Base-by-base conservation (phyloP, 2,329 filamentous ascomycete species). In the Scleromitrula shiraiana region DNA sequence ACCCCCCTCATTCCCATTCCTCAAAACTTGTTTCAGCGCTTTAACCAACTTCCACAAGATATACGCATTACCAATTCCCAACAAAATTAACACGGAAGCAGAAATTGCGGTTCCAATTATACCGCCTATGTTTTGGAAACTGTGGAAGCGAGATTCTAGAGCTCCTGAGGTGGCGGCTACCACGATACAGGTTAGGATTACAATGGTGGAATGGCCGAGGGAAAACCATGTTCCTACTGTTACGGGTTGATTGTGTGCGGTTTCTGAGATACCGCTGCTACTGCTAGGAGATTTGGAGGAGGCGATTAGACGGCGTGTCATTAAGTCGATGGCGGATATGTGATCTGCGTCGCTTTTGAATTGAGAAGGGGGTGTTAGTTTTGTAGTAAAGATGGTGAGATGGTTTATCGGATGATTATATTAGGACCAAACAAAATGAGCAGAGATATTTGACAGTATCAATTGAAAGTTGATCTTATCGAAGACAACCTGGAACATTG, bases 171-270 rank as follows among this genome's bases (percentile, higher is more conserved):
- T 96, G 3, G 89, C 91, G 0, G 93, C 93, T 1, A 97, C 91
- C 1, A 94, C 86, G 40, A 96, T 77, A 41, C 88, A 95, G 0
- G 91, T 97, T 55, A 94, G 72, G 49, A 96, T 74, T 20, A 97
- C 91, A 58, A 97, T 88, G 2, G 91, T 96, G 20, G 86, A 94
- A 68, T 97, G 91, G 0, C 93, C 91, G 0, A 97, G 76, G 0
- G 85, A 91, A 71, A 98, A 97, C 65, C 88, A 97, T 1, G 88
- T 95, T 36, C 91, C 93, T 1, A 97, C 91, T 0, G 90, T 91
- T 9, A 94, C 89, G 2, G 91, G 90, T 2, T 80, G 79, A 62
- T 88, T 15, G 39, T 37, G 26, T 42, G 45, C n/a, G n/a, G n/a
- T n/a, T n/a, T n/a, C n/a, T n/a, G n/a, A n/a, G n/a, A n/a, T n/a